Percentiles rank a stretch among this genome's conserved stretches.
Evolutionary conservation across 176 grass and related monocot species (phyloP).

Genomic region (Urochloa ruziziensis): DNA sequence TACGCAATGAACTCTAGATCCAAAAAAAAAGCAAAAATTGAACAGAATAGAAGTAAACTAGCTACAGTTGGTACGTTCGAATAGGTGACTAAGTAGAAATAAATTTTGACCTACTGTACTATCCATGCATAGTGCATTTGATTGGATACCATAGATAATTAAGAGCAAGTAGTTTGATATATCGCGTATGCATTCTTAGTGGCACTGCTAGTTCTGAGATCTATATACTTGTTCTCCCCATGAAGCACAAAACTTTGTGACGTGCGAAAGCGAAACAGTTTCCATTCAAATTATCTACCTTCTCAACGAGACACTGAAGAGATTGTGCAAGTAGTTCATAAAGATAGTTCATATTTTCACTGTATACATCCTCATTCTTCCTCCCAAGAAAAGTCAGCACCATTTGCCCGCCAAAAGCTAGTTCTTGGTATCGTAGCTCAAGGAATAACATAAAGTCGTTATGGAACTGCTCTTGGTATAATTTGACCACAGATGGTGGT

Average conservation of each 20-base stretch:
- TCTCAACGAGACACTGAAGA: not conserved
- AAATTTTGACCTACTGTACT: not conserved
- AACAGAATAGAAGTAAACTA: not conserved
- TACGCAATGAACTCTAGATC: not conserved
- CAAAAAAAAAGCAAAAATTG: not conserved
- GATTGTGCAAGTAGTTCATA: not conserved
- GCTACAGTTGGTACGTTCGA: not conserved
- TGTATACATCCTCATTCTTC: not conserved
- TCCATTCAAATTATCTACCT: not conserved
- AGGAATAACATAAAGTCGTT: constrained; percentile 46
- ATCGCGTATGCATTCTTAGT: not conserved
- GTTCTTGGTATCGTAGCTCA: constrained; percentile 28
- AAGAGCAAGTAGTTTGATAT: not conserved
- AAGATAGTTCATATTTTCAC: not conserved
- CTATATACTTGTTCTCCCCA: not conserved
- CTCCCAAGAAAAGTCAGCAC: constrained; percentile 37
- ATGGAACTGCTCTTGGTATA: constrained; percentile 35
- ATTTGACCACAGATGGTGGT: constrained; percentile 6
- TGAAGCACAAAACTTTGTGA: not conserved
- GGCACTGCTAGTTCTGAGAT: not conserved
- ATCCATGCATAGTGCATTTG: not conserved
- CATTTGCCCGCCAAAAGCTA: constrained; percentile 30
- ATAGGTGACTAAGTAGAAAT: not conserved
- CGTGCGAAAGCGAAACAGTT: not conserved
- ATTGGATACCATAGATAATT: not conserved